Conservation (phyloP, 148 eudicot genomes). For the Mesembryanthemum crystallinum region DNA sequence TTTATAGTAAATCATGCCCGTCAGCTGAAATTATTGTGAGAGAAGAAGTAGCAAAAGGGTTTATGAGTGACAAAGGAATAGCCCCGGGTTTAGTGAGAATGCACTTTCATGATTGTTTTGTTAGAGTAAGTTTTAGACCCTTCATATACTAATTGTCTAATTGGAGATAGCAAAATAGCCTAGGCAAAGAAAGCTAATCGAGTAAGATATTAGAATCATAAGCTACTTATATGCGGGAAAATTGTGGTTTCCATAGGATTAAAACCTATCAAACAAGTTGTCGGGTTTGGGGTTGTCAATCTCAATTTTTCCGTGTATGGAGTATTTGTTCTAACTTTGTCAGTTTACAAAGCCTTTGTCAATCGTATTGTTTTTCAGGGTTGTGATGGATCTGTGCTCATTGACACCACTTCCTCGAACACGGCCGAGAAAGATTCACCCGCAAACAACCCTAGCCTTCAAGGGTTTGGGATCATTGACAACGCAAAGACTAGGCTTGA, state of each 20-base stretch:
- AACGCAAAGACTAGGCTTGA: conserved; percentile 65
- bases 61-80: conserved; percentile 30
- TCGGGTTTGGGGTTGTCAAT: neutral
- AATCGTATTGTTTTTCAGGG: conserved; percentile 34
- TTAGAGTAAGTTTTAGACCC: conserved; percentile 42
- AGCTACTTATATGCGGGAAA: too few relatives aligned
- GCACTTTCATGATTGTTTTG: conserved; percentile 72
- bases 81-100: conserved; percentile 56
- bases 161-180: too few relatives aligned
- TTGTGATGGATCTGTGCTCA: conserved; percentile 81
- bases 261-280: too few relatives aligned
- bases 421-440: conserved; percentile 78
- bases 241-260: too few relatives aligned
- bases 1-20: conserved; percentile 36
- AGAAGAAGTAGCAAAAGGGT: conserved; percentile 40
- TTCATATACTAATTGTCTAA: too few relatives aligned
- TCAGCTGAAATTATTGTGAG: conserved; percentile 45
- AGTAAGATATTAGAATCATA: too few relatives aligned
- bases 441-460: conserved; percentile 57
- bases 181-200: too few relatives aligned
- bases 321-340: too few relatives aligned
- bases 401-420: conserved; percentile 61
- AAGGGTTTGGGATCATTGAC: conserved; percentile 78
- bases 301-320: neutral
- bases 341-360: too few relatives aligned